phyloP scores from a whole-genome alignment of 1,284 basidiomycete genomes.

The Heterobasidion occidentale region DNA sequence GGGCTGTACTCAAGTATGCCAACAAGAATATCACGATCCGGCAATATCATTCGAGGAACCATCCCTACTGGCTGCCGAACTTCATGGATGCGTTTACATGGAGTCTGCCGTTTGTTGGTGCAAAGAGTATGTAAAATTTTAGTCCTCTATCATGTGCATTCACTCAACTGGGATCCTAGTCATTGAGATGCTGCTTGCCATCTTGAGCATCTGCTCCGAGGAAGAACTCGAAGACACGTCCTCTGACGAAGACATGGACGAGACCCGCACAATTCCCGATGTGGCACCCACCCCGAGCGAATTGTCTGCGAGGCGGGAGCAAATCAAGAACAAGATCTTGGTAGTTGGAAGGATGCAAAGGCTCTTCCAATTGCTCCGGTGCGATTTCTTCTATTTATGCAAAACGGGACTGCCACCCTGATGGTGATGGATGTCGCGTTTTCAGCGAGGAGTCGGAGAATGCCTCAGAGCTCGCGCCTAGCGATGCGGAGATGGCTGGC shows the following conservation, averaged over 20 bases:
- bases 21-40: conserved; percentile 97
- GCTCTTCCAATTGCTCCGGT: conserved; percentile 86
- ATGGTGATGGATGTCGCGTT: too few relatives aligned
- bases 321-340: conserved; percentile 94
- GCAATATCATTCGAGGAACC: conserved; percentile 91
- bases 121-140: conserved; percentile 70
- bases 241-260: conserved; percentile 33
- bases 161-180: conserved; percentile 36
- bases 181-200: conserved; percentile 95
- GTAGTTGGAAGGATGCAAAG: conserved; percentile 91
- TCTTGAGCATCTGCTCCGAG: conserved; percentile 89
- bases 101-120: conserved; percentile 96
- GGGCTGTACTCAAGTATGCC: conserved; percentile 95
- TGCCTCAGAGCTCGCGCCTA: conserved; percentile 77
- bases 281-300: conserved; percentile 33
- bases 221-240: conserved; percentile 82
- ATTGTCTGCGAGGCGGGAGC: conserved; percentile 46
- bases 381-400: conserved; percentile 16
- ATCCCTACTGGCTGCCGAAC: conserved; percentile 93
- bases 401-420: neutral
- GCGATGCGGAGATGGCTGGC: conserved; percentile 26
- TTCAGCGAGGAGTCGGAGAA: conserved; percentile 89
- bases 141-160: neutral
- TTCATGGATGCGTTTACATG: conserved; percentile 99
- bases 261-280: conserved; percentile 26